These are phyloP conservation scores for Floccularia luteovirens DNA, from an alignment of 768 basidiomycete genomes.

Conservation along the genomic window DNA sequence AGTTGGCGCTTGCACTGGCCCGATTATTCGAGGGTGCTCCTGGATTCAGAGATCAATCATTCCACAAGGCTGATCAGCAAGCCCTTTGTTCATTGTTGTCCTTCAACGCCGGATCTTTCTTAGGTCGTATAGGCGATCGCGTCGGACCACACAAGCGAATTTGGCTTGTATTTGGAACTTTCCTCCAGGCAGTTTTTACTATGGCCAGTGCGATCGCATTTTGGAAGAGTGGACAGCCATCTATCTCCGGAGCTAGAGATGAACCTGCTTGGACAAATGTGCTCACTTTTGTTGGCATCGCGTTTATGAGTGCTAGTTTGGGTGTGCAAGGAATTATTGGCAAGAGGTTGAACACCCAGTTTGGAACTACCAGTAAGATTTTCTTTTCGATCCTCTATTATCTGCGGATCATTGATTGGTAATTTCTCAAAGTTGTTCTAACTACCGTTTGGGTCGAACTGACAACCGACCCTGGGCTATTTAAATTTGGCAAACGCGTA, in stretches of 20 bases:
- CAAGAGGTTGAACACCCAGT: constrained; percentile 74
- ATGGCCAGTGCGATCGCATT: constrained; percentile 65
- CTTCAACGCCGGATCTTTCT: constrained; percentile 72
- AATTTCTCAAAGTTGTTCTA: constrained; percentile 49
- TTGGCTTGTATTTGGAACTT: constrained; percentile 68
- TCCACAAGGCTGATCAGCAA: constrained; percentile 80
- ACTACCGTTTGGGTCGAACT: constrained; percentile 90
- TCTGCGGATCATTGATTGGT: neutral
- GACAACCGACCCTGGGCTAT: constrained; percentile 72
- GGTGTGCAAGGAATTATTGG: constrained; percentile 85
- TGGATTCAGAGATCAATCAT: constrained; percentile 43
- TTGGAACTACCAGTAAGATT: constrained; percentile 63
- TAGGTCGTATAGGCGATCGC: constrained; percentile 80
- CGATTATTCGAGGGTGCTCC: constrained; percentile 58
- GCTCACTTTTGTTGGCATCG: constrained; percentile 62
- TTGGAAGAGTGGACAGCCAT: constrained; percentile 59
- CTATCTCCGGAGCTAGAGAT: constrained; percentile 45
- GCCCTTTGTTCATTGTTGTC: constrained; percentile 71
- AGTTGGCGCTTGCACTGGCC: constrained; percentile 77
- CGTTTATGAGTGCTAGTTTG: constrained; percentile 74
- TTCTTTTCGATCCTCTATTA: constrained; percentile 8
- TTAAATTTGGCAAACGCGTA: constrained; percentile 44
- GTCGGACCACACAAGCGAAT: constrained; percentile 65
- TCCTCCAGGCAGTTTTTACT: constrained; percentile 70
- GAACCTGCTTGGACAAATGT: constrained; percentile 66